A percentile compares a stretch with the other conserved stretches of the same genome.
phyloP scores from a whole-genome alignment of 2,329 filamentous ascomycete species.

The Zopfia rhizophila region DNA sequence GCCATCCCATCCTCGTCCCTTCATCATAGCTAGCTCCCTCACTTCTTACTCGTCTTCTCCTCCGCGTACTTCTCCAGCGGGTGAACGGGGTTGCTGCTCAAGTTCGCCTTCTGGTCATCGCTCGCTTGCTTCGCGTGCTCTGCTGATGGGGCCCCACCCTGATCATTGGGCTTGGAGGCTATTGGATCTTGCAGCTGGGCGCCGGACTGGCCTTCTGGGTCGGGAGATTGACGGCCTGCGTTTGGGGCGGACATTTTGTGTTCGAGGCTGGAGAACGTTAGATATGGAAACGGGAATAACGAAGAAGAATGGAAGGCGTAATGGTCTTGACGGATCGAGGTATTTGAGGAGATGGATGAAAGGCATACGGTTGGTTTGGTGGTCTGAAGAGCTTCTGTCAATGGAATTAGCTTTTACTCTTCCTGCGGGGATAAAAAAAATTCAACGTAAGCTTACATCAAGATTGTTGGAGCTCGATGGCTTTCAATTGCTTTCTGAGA shows the following conservation, averaged over 20 bases:
- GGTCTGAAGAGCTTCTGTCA: too few species aligned
- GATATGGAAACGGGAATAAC: not conserved
- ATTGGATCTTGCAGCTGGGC: conserved; percentile 70
- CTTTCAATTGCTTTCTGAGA: conserved; percentile 1
- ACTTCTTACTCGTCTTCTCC: conserved; percentile 69
- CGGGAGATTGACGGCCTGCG: conserved; percentile 80
- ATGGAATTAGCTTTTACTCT: not conserved
- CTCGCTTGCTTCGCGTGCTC: conserved; percentile 62
- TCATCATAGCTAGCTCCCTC: conserved; percentile 6
- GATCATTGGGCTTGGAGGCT: conserved; percentile 67
- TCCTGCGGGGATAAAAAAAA: too few species aligned
- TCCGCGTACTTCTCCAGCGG: conserved; percentile 69
- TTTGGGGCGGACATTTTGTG: conserved; percentile 72
- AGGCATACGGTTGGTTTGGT: not conserved
- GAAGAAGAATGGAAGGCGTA: too few species aligned
- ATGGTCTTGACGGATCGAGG: too few species aligned
- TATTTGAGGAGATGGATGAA: too few species aligned
- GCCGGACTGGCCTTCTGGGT: conserved; percentile 74
- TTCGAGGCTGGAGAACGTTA: not conserved
- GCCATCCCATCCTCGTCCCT: not conserved
- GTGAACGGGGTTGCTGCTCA: conserved; percentile 73
- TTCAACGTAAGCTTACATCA: not conserved
- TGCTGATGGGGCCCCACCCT: conserved; percentile 53
- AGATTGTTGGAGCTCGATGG: not conserved
- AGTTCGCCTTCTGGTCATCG: conserved; percentile 58